Evolutionary conservation across 2,329 filamentous ascomycete species (phyloP), one percentile per base, ranked within the genome.

Genomic region (Thelonectria rubi): DNA sequence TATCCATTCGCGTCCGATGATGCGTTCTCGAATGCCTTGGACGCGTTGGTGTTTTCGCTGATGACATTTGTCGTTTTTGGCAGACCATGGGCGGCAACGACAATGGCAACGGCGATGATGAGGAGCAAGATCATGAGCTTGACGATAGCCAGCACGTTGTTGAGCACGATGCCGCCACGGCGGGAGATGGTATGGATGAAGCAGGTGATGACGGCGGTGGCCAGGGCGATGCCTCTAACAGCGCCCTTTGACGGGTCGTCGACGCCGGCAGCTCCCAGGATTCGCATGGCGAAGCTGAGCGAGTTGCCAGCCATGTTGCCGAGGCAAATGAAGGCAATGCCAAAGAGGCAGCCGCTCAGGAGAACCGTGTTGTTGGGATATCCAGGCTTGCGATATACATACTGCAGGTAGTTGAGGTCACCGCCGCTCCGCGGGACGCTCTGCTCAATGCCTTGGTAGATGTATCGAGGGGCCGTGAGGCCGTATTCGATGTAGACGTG

Each of bases 261-360:
- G 7, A 66, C 34, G 9, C 73, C 67, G 3, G 78, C 74, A 2
- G 80, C 76, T n/a, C 70, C 64, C 3, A 81, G 65, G 3, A 79
- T 72, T 49, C 80, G 76, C 1, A 76, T 67, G 10, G 78, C 80
- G 64, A 84, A 84, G 51, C 75, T 75, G 26, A 85, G 76, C 14
- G 79, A 78, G 69, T 85, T 84, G 32, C 80, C 80, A 0, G 80
- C 76, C 66, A 82, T 78, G 62, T 83, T 84, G 14, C 81, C 82
- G 7, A 84, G 68, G 17, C 77, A 65, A 6, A 84, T 77, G 69
- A 81, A 84, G 37, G 74, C 68, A 20, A 82, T 70, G 3, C 77
- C 81, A 61, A 79, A 84, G 11, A 82, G 71, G 50, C 79, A 82
- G 1, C 79, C 80, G 7, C 77, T 73, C 4, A 82, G 64, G 2